A percentile compares a stretch with the other conserved stretches of the same genome.
phyloP scores from a whole-genome alignment of 345 rosid species.

The Jatropha curcas region DNA sequence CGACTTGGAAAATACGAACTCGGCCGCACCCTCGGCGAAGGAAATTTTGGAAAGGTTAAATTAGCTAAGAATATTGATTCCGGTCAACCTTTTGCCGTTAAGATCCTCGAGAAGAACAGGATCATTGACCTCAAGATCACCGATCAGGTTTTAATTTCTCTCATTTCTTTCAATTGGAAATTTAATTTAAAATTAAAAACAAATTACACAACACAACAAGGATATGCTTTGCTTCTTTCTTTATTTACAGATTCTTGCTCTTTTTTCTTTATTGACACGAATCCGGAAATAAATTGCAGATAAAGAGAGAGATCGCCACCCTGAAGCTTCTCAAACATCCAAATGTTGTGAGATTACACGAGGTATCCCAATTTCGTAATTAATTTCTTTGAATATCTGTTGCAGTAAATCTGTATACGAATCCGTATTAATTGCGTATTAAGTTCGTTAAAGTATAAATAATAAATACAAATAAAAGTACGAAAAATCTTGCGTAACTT shows the following conservation, averaged over 20 bases:
- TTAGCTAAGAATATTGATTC: slow-evolving; percentile 63
- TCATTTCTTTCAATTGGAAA: background rate
- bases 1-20: slow-evolving; percentile 86
- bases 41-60: slow-evolving; percentile 90
- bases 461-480: no score
- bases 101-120: slow-evolving; percentile 75
- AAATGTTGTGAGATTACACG: slow-evolving; percentile 78
- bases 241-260: background rate
- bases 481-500: no score
- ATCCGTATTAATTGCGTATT: no score
- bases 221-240: no score
- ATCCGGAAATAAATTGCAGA: slow-evolving; percentile 47
- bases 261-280: background rate
- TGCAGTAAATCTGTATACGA: no score
- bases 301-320: slow-evolving; percentile 86
- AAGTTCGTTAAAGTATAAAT: no score
- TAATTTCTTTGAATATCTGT: background rate
- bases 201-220: no score
- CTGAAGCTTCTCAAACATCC: slow-evolving; percentile 88
- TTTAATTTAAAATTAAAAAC: background rate
- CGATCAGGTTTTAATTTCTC: slow-evolving; percentile 55
- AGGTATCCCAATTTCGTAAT: slow-evolving; percentile 40
- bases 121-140: slow-evolving; percentile 71
- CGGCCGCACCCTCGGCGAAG: slow-evolving; percentile 89
- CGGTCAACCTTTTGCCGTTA: slow-evolving; percentile 69